Conservation (phyloP, 176 grass and related monocot species). For the Oryza glumipatula region DNA sequence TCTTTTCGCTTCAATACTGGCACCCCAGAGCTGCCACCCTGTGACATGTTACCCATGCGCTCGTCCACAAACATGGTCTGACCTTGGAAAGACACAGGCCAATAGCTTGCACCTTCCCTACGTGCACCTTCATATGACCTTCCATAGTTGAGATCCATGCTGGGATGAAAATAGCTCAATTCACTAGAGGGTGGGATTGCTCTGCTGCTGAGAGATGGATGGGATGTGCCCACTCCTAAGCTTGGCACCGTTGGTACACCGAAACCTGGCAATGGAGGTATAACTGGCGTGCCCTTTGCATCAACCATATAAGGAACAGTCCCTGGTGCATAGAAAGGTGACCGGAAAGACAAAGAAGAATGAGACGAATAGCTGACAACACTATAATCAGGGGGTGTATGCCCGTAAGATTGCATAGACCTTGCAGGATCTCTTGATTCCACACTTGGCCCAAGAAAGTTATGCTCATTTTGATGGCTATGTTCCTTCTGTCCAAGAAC, state of each 20-base stretch:
- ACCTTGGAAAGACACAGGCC: slow-evolving; percentile 48
- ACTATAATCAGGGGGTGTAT: slow-evolving; percentile 46
- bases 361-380: slow-evolving; percentile 40
- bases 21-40: slow-evolving; percentile 44
- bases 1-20: slow-evolving; percentile 61
- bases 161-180: slow-evolving; percentile 47
- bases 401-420: slow-evolving; percentile 42
- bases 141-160: slow-evolving; percentile 56
- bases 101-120: slow-evolving; percentile 45
- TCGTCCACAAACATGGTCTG: slow-evolving; percentile 58
- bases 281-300: slow-evolving; percentile 44
- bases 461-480: slow-evolving; percentile 47
- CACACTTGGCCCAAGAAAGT: slow-evolving; percentile 49
- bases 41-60: slow-evolving; percentile 41
- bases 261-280: slow-evolving; percentile 40
- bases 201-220: slow-evolving; percentile 44
- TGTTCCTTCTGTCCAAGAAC: slow-evolving; percentile 45
- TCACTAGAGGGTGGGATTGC: slow-evolving; percentile 34
- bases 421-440: slow-evolving; percentile 36
- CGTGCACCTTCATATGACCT: slow-evolving; percentile 43
- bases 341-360: slow-evolving; percentile 35
- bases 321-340: slow-evolving; percentile 49
- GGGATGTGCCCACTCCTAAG: slow-evolving; percentile 45
- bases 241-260: slow-evolving; percentile 16
- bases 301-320: slow-evolving; percentile 51